Evolutionary conservation across 1,284 basidiomycete genomes (phyloP), one percentile per base, ranked within the genome.

Genomic region (Leucoagaricus sp.): DNA sequence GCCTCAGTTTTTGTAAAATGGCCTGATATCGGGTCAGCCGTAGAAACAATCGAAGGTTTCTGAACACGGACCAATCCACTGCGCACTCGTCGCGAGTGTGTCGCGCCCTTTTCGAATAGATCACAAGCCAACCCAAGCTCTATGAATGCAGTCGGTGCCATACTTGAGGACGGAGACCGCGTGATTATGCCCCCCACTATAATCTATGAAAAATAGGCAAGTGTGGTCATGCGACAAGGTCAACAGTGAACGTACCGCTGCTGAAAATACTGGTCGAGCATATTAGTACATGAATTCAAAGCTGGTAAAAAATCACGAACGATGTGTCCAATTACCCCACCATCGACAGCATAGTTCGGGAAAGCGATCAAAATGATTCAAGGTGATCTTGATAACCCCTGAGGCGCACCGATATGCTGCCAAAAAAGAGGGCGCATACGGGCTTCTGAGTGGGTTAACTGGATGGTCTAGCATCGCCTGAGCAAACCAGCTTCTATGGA

Each of bases 381-480:
- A 60, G 58, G 68, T 76, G 1, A 76, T 74, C 66, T 83, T 84
- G 58, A 85, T 82, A 13, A 78, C 73, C n/a, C 77, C 76, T 17
- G 83, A 84, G 23, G 83, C 83, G 61, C 81, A 83, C 59, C 83
- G 75, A 63, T 85, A 86, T 41, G 83, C 79, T 9, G 84, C 83
- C 26, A 86, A 72, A 63, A 85, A 85, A 2, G 84, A 86, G 0
- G 84, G 85, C 3, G 85, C 82, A 58, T 81, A 86, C 5, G 81
- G 81, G 61, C 84, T 85, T 40, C 82, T 75, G 17, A 86, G 70
- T 13, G 84, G 84, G 61, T 86, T 85, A 10, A 71, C 70, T 33
- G 84, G 85, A 63, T 81, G 76, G 60, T 86, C 83, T 13, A 83
- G 70, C 75, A 86, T 78, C 1, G 85, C 82, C 58, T 83, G 81